Percentiles rank a stretch among this genome's conserved stretches.
These are phyloP conservation scores for Pichia californica DNA, from an alignment of 805 yeast species.

Conservation along the genomic window DNA sequence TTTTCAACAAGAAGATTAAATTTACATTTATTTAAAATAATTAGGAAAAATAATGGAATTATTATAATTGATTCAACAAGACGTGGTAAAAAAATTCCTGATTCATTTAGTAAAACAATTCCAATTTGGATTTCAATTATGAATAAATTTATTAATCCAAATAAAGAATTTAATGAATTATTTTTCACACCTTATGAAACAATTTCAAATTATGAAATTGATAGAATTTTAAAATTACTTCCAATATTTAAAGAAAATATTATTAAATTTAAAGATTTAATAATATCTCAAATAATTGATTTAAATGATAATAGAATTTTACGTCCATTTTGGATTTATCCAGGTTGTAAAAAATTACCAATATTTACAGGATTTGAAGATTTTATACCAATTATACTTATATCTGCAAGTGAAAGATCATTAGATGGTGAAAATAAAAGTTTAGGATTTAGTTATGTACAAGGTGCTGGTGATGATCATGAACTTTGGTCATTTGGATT, in stretches of 20 bases:
- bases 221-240: constrained; percentile 42
- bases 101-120: constrained; percentile 76
- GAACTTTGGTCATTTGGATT: constrained; percentile 71
- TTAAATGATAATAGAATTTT: constrained; percentile 39
- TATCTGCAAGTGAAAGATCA: constrained; percentile 57
- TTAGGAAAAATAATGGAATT: constrained; percentile 39
- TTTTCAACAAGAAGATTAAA: constrained; percentile 71
- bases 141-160: constrained; percentile 45
- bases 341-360: constrained; percentile 31
- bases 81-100: constrained; percentile 80
- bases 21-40: constrained; percentile 54
- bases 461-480: constrained; percentile 94
- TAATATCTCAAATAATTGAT: constrained; percentile 19
- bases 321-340: constrained; percentile 66
- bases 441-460: constrained; percentile 58
- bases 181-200: constrained; percentile 39
- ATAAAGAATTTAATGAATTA: constrained; percentile 5
- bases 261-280: constrained; percentile 7
- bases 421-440: constrained; percentile 51
- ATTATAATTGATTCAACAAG: constrained; percentile 79
- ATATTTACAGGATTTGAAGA: constrained; percentile 11
- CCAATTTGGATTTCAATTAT: constrained; percentile 90
- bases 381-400: constrained; percentile 37
- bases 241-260: constrained; percentile 23
- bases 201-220: constrained; percentile 52